Evolutionary conservation across 495 filamentous ascomycete genomes (phyloP).

Genomic region (Glutinoglossum americanum): DNA sequence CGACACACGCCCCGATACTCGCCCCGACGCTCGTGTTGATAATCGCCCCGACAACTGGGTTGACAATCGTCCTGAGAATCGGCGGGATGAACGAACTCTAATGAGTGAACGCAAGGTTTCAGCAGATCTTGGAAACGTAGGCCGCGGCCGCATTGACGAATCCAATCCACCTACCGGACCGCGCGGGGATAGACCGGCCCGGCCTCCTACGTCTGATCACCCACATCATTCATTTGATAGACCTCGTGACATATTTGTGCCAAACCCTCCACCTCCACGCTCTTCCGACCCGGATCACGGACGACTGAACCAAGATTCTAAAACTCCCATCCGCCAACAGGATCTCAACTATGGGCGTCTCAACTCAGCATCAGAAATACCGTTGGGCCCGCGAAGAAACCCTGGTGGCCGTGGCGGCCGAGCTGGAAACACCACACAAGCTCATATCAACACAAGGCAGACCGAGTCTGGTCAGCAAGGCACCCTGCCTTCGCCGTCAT

Average conservation of each 20-base stretch:
- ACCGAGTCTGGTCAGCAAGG: background rate
- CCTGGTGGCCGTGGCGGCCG: background rate
- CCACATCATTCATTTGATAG: slow-evolving; percentile 3
- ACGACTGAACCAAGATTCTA: slow-evolving; percentile 12
- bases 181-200: slow-evolving; percentile 6
- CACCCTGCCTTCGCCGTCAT: background rate
- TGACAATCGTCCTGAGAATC: slow-evolving; percentile 1
- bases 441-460: background rate
- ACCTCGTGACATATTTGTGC: slow-evolving; percentile 9
- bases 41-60: slow-evolving; percentile 1
- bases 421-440: background rate
- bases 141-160: slow-evolving; percentile 14
- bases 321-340: slow-evolving; percentile 9
- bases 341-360: slow-evolving; percentile 22
- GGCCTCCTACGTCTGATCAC: slow-evolving; percentile 5
- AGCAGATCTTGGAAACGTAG: slow-evolving; percentile 2
- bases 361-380: slow-evolving; percentile 10
- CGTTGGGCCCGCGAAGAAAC: slow-evolving; percentile 6
- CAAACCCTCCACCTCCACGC: slow-evolving; percentile 7
- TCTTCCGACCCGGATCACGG: slow-evolving; percentile 10
- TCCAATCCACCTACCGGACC: slow-evolving; percentile 14
- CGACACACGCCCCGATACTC: slow-evolving; percentile 1
- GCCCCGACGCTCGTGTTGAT: background rate
- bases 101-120: slow-evolving; percentile 6
- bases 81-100: slow-evolving; percentile 1